These are phyloP conservation scores for Solidago caesia DNA, from an alignment of 129 eudicot genomes.

Conservation along the genomic window DNA sequence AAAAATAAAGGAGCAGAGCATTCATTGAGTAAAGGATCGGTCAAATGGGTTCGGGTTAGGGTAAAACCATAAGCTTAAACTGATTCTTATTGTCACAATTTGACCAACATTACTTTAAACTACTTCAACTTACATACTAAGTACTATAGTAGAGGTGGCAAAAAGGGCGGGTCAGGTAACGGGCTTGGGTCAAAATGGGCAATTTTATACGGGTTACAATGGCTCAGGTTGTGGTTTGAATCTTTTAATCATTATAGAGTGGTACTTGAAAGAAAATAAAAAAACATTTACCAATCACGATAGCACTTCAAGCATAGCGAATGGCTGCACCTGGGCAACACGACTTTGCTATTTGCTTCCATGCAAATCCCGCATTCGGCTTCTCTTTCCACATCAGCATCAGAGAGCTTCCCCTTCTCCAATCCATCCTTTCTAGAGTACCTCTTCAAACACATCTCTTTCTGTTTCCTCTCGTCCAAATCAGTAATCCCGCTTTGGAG, in stretches of 20 bases:
- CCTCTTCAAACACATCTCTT: conserved; percentile 47
- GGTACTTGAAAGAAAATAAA: neutral
- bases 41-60: neutral
- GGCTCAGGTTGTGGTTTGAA: neutral
- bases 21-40: neutral
- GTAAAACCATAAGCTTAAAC: neutral
- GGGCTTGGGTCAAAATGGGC: neutral
- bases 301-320: conserved; percentile 71
- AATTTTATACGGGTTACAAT: neutral
- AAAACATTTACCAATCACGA: conserved; percentile 53
- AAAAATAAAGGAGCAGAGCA: neutral
- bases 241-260: neutral
- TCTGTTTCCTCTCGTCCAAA: conserved; percentile 71
- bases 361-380: conserved; percentile 85
- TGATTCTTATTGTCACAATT: neutral
- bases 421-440: conserved; percentile 48
- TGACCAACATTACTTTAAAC: neutral
- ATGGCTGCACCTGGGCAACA: conserved; percentile 69
- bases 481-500: conserved; percentile 84
- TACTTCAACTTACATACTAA: neutral
- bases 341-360: conserved; percentile 57
- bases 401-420: conserved; percentile 36
- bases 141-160: neutral
- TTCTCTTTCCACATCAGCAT: conserved; percentile 61
- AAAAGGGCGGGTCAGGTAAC: neutral